Conservation (phyloP, 1,284 basidiomycete species). For the Athelia psychrophila region DNA sequence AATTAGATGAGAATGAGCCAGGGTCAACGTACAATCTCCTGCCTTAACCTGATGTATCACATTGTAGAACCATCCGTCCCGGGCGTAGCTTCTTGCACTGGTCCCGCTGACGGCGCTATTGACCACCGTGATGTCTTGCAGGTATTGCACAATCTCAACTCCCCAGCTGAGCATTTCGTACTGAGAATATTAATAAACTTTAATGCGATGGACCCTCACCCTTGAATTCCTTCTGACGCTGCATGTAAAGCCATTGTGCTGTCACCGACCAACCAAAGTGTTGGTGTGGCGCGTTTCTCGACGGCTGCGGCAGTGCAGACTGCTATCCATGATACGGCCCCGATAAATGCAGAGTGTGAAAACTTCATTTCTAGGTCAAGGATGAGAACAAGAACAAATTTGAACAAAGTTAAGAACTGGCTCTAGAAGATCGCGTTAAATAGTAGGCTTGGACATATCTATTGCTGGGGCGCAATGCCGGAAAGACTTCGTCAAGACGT, state of each 20-base stretch:
- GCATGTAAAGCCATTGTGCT: slow-evolving; percentile 4
- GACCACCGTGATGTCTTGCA: slow-evolving; percentile 18
- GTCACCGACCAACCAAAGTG: slow-evolving; percentile 6
- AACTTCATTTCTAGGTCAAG: too few species aligned
- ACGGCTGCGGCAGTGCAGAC: background rate
- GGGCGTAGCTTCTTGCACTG: slow-evolving; percentile 26
- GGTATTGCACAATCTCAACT: slow-evolving; percentile 16
- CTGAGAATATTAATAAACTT: too few species aligned
- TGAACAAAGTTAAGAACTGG: too few species aligned
- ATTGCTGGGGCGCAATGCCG: too few species aligned
- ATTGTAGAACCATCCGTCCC: slow-evolving; percentile 15
- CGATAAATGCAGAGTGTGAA: too few species aligned
- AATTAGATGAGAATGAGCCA: background rate
- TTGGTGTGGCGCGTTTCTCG: slow-evolving; percentile 11
- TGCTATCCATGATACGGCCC: too few species aligned
- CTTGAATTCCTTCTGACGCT: slow-evolving; percentile 2
- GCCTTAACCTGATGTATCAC: slow-evolving; percentile 2
- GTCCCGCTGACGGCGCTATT: slow-evolving; percentile 26
- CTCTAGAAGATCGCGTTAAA: too few species aligned
- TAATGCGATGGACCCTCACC: background rate
- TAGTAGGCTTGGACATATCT: too few species aligned
- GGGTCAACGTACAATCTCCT: background rate
- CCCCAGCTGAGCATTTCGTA: slow-evolving; percentile 19
- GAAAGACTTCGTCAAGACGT: too few species aligned
- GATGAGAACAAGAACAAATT: too few species aligned